Evolutionary conservation across 2,329 filamentous ascomycete genomes (phyloP).

Genomic region (Exophiala bonariae): DNA sequence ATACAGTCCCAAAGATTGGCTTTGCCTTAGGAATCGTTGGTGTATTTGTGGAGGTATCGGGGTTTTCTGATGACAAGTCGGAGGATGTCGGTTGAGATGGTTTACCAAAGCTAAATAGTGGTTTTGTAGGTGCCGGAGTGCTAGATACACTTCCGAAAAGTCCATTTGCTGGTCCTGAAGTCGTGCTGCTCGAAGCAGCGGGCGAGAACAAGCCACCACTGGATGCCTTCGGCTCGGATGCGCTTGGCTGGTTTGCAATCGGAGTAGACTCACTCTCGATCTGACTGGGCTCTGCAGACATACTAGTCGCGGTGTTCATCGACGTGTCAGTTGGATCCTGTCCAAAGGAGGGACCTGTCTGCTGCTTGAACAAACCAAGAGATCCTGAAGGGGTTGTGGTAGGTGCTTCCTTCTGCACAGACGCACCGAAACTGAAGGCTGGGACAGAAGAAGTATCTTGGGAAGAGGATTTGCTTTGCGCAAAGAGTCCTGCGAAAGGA

Average conservation of each 20-base stretch:
- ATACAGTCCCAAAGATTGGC: too few species aligned
- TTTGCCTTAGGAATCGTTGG: not conserved
- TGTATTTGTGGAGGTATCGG: not conserved
- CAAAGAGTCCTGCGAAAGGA: slow-evolving; percentile 21
- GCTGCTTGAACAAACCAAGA: too few species aligned
- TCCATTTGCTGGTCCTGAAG: too few species aligned
- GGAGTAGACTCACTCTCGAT: not conserved
- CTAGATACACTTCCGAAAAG: slow-evolving; percentile 1
- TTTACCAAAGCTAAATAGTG: slow-evolving; percentile 14
- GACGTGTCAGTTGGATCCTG: too few species aligned
- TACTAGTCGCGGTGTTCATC: too few species aligned
- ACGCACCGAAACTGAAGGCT: slow-evolving; percentile 1
- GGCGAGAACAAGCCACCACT: not conserved
- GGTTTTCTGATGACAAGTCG: not conserved
- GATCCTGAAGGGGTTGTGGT: not conserved
- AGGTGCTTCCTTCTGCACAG: not conserved
- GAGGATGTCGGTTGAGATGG: slow-evolving; percentile 1
- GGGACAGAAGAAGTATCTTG: slow-evolving; percentile 1
- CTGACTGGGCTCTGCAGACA: too few species aligned
- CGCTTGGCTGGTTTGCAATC: too few species aligned
- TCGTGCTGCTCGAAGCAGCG: not conserved
- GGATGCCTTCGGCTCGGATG: not conserved
- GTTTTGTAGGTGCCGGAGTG: slow-evolving; percentile 4
- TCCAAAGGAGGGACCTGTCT: too few species aligned
- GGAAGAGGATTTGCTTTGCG: slow-evolving; percentile 1